Evolutionary conservation across 202 grass and related monocot genomes (phyloP).

Genomic region (Digitaria exilis): DNA sequence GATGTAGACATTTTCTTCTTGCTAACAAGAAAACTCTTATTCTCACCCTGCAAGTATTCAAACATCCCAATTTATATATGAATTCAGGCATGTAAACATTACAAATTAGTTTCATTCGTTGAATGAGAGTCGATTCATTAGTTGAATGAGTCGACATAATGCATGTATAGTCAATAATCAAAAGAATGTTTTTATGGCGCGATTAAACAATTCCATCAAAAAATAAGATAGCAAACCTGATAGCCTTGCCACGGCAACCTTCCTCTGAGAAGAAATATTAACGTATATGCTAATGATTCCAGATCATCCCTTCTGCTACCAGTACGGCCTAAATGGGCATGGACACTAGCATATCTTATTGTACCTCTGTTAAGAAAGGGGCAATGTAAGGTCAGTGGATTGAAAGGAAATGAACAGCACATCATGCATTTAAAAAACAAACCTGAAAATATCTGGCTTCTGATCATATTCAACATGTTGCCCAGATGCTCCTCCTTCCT

Average conservation of each 20-base stretch:
- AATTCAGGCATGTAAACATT: conserved; percentile 4
- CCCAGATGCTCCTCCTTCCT: conserved; percentile 63
- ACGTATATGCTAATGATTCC: conserved; percentile 91
- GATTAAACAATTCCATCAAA: conserved; percentile 25
- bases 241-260: conserved; percentile 96
- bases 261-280: conserved; percentile 93
- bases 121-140: too few relatives aligned
- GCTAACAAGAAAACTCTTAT: conserved; percentile 97
- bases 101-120: conserved; percentile 14
- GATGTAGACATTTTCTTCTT: conserved; percentile 99
- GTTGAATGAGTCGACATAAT: conserved; percentile 19
- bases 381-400: conserved; percentile 34
- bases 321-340: conserved; percentile 94
- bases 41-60: conserved; percentile 73
- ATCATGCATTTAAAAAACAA: conserved; percentile 33
- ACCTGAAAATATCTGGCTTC: conserved; percentile 97
- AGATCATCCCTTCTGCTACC: conserved; percentile 96
- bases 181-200: conserved; percentile 1
- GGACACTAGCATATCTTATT: conserved; percentile 96
- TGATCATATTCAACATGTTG: conserved; percentile 98
- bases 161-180: conserved; percentile 13
- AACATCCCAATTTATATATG: conserved; percentile 8
- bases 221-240: conserved; percentile 67
- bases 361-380: conserved; percentile 68
- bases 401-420: conserved; percentile 30